Evolutionary conservation across 345 rosid genomes (phyloP).

Genomic region (Lenwebbia sp.): DNA sequence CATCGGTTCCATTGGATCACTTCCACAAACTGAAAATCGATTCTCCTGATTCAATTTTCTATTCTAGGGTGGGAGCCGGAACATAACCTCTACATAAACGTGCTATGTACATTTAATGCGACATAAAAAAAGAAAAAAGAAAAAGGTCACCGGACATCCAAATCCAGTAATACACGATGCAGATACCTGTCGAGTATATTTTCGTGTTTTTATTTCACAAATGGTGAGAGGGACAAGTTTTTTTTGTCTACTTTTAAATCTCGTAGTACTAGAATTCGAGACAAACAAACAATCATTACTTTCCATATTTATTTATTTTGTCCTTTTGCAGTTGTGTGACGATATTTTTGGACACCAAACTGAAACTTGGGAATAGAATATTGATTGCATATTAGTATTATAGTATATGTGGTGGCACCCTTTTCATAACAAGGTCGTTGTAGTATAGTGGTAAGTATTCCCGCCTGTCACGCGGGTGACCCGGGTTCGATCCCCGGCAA

Average conservation of each 20-base stretch:
- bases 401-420: too few relatives aligned
- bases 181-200: not conserved
- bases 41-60: too few relatives aligned
- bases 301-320: not conserved
- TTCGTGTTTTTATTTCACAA: not conserved
- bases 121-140: too few relatives aligned
- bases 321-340: not conserved
- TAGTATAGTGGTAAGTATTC: conserved; percentile 95
- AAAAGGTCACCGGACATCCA: too few relatives aligned
- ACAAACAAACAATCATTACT: not conserved
- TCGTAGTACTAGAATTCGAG: not conserved
- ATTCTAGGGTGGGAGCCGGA: too few relatives aligned
- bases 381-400: too few relatives aligned
- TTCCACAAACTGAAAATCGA: too few relatives aligned
- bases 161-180: too few relatives aligned
- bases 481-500: conserved; percentile 98
- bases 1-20: too few relatives aligned
- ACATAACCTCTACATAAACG: too few relatives aligned
- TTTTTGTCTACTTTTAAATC: too few relatives aligned
- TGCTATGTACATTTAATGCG: too few relatives aligned
- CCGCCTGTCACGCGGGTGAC: conserved; percentile 96
- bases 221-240: not conserved
- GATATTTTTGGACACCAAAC: not conserved
- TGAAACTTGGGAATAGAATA: not conserved
- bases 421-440: conserved; percentile 28